Base-by-base conservation (phyloP, 768 basidiomycete genomes). In the Trametes cinnabarina region DNA sequence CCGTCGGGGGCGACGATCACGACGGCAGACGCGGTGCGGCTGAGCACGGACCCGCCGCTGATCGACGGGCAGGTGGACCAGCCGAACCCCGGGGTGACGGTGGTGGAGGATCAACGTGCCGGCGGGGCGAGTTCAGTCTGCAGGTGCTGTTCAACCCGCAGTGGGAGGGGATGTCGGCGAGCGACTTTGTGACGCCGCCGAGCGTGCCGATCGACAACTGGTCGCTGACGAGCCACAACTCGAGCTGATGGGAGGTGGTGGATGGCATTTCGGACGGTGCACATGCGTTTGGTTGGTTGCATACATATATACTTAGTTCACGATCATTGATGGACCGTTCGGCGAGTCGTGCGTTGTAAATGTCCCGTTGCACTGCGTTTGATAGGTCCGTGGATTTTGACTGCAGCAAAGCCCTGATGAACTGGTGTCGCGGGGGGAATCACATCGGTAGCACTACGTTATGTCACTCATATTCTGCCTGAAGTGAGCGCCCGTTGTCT, bases 121-220 rank as follows among this genome's bases (percentile, higher is more conserved):
- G 25, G 83, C 86, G 17, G 93, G 92, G n/a, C 73, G n/a, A 74
- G 46, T 87, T 91, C 72, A 88, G 76, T 15, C 72, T 97, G 47
- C 84, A 95, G 74, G 87, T 98, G 50, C 71, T 98, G 69, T 89
- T 98, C 76, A 94, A 84, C 72, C 97, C 96, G n/a, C 90, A 96
- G 67, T 98, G 94, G 94, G 72, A 77, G 37, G 85, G 82, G 26
- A 81, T 88, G 77, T 75, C 82, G 32, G 66, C 83, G 44, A 77
- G 76, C 65, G 72, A 74, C 65, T 87, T 84, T 72, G 81, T 88
- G 60, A 87, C 84, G 12, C 94, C 94, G 0, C 73, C 78, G 9
- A 77, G 77, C 35, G 94, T 98, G 17, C 66, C 84, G 2, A 71
- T 98, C 53, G 82, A 79, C 60, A 73, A 72, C 62, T 98, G 96